Base-by-base conservation (phyloP, 352 stramenopile species). In the Phytophthora fragariaefolia region DNA sequence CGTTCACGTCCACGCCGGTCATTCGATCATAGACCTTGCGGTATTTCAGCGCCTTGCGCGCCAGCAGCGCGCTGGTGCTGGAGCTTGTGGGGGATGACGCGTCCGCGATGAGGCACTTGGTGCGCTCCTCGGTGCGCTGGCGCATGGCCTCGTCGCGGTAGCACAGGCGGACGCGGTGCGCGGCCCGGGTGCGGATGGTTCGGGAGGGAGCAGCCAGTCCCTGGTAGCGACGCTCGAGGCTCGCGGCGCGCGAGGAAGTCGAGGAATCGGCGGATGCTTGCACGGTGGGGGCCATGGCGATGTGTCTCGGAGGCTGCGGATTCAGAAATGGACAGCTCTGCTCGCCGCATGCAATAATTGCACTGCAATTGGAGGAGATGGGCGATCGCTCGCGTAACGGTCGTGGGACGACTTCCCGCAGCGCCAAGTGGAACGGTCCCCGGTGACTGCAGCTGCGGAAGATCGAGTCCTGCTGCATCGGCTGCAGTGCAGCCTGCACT, bases 31-130 rank as follows among this genome's bases (percentile, higher is more conserved):
- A 73, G 5, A 85, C 67, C 27, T 86, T 86, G 63, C 80, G 80
- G 51, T 88, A 85, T 56, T 79, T 77, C 55, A 88, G 77, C 36
- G 77, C 80, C 57, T 85, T 86, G 58, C 69, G 73, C n/a, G 80
- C 77, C 20, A 89, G 63, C 27, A 83, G 18, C 23, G 57, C 67
- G 49, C 63, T 78, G 36, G 55, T 83, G 46, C 66, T 80, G 49
- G 69, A 74, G 53, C 32, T 63, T 17, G 51, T 42, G 34, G 63
- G 40, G 9, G 65, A 66, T 10, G 69, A 28, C 1, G 75, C 74
- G 18, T 68, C 74, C 1, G 67, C 61, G 10, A 86, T 70, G 2
- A 86, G 67, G 34, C 64, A 74, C 52, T 74, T 73, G 28, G 63
- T 45, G 26, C 74, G 66, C 10, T 43, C 64, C 26, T 80, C 72